Evolutionary conservation across 2,329 filamentous ascomycete genomes (phyloP).

Genomic region (Fusarium sp.): DNA sequence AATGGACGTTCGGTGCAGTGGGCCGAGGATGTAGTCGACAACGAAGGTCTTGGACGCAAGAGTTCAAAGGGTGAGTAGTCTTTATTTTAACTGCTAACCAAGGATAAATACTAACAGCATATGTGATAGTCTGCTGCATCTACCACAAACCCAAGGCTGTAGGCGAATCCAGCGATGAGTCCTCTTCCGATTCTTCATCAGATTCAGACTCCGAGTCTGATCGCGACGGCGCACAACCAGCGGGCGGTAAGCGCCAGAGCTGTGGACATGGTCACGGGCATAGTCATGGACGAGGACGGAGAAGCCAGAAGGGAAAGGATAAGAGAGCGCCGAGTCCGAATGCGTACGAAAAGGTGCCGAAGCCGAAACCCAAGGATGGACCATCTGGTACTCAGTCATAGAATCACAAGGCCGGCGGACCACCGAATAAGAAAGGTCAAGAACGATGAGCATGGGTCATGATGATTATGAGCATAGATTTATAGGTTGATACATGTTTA

Average conservation of each 20-base stretch:
- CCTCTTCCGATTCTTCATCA: slow-evolving; percentile 71
- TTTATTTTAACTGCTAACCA: not conserved
- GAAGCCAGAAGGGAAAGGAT: slow-evolving; percentile 53
- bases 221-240: slow-evolving; percentile 47
- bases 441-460: slow-evolving; percentile 20
- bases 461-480: slow-evolving; percentile 35
- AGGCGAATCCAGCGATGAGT: slow-evolving; percentile 85
- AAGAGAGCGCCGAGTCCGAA: slow-evolving; percentile 78
- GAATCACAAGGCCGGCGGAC: slow-evolving; percentile 7
- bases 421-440: slow-evolving; percentile 4
- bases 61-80: slow-evolving; percentile 83
- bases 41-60: slow-evolving; percentile 94
- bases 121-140: slow-evolving; percentile 90
- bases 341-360: slow-evolving; percentile 83
- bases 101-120: slow-evolving; percentile 5
- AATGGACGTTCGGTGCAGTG: slow-evolving; percentile 82
- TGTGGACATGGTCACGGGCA: slow-evolving; percentile 59
- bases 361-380: slow-evolving; percentile 58
- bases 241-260: slow-evolving; percentile 58
- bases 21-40: slow-evolving; percentile 94
- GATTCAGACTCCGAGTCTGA: slow-evolving; percentile 63
- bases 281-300: slow-evolving; percentile 48
- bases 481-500: not conserved
- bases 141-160: slow-evolving; percentile 89
- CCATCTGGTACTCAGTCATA: slow-evolving; percentile 44